Base-by-base conservation (phyloP, 345 rosid genomes). In the Capsella bursapastoris region DNA sequence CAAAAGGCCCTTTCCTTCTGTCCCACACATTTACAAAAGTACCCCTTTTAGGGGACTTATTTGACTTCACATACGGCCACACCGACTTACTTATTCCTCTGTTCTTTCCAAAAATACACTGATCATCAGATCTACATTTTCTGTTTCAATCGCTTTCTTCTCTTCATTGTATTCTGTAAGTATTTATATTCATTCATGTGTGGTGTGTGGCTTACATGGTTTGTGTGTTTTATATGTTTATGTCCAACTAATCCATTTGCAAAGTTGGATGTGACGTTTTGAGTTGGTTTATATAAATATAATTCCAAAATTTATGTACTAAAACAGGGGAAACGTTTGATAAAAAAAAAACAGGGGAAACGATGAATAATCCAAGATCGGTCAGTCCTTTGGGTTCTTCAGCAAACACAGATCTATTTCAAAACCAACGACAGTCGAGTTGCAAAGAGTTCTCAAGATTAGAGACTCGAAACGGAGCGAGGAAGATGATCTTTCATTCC, bases 401-500 rank as follows among this genome's bases (percentile, higher is more conserved):
- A 50, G 8, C 45, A 58, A 70, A 6, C 52, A 5, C 43, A 77
- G 75, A 76, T 70, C 71, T 38, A 9, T 47, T 70, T 40, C 61
- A 28, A 14, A 45, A 63, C 1, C 64, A 69, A 44, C 64, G 61
- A 6, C 79, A 53, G 16, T 60, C 74, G 0, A 31, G 4, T 37
- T 41, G 49, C 5, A 70, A 64, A 56, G 76, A 77, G 15, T 64
- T 70, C 45, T 47, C 72, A 40, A 64, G 80, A 40, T 31, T 64
- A 10, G 75, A 64, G 52, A 71, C 65, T 40, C 53, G 76, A 56
- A 64, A 15, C 22, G 75, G 71, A 22, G 47, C 13, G 5, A 70
- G 47, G 74, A 72, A 58, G 71, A 61, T 79, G 0, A 82, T 65
- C 59, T 83, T 79, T 74, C 83, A 83, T 70, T 88, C 97, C 43